Evolutionary conservation across 306 rosid genomes (phyloP), one percentile per base, ranked within the genome.

Genomic region (Vicia sativa): DNA sequence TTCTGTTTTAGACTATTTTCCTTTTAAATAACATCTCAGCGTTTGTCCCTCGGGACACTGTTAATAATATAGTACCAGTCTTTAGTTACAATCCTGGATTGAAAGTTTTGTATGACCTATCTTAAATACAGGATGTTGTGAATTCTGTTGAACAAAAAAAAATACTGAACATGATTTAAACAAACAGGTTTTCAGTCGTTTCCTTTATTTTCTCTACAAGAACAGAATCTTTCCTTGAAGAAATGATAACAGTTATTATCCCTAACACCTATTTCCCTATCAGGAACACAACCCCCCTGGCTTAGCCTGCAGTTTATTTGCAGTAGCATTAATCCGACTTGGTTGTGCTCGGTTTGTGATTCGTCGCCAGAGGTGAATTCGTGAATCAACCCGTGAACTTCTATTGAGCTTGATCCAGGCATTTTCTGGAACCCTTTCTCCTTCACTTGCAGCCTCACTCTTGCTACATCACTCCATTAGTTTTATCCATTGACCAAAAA

Each of bases 391-490:
- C 96, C 90, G 19, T 76, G 67, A 18, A 89, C 74, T 66, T 79
- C 90, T 62, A 83, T 80, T 16, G 79, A 82, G 79, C 97, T 87
- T 45, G 83, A 83, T 60, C 96, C 92, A 0, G 96, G 84, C n/a
- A n/a, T n/a, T n/a, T n/a, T n/a, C n/a, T n/a, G n/a, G n/a, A n/a
- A n/a, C n/a, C n/a, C n/a, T 54, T 66, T 83, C 67, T 85, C 89
- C 76, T 85, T 92, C 85, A 87, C 55, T 18, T 74, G 83, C 62
- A 87, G 34, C 82, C 96, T 89, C 71, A 92, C 95, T 76, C 87
- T 82, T 48, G 96, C 92, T 49, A 89, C 96, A 48, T 89, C 91
- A 15, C 71, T 65, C 85, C 75, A 23, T 83, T 80, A 10, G 41
- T 45, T 35, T 66, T 62, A 67, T 81, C 65, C 97, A 91, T 91